These are phyloP conservation scores for Beauveria bassiana DNA, from an alignment of 2,329 filamentous ascomycete species.

Conservation along the genomic window DNA sequence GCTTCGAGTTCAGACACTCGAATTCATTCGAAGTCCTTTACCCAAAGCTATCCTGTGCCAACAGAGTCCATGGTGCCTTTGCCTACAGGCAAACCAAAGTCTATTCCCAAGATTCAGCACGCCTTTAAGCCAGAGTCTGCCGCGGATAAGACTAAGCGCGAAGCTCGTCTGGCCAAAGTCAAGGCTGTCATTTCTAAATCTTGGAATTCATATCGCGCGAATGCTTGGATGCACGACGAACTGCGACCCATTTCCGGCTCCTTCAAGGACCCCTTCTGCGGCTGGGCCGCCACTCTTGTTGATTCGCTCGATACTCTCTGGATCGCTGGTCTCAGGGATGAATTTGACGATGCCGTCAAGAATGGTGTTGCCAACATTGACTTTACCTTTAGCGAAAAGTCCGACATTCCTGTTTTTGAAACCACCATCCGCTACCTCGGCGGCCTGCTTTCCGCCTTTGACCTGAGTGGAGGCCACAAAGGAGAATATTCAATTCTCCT, in stretches of 20 bases:
- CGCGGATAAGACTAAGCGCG: constrained; percentile 51
- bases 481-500: constrained; percentile 58
- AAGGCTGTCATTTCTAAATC: constrained; percentile 68
- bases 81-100: constrained; percentile 61
- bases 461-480: constrained; percentile 60
- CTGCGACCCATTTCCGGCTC: constrained; percentile 62
- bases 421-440: constrained; percentile 88
- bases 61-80: constrained; percentile 63
- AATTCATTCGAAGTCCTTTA: constrained; percentile 63
- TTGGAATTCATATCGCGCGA: constrained; percentile 73
- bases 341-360: constrained; percentile 71
- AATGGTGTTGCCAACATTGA: constrained; percentile 63
- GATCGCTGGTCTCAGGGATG: constrained; percentile 73
- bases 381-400: constrained; percentile 63
- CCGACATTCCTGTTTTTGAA: constrained; percentile 76
- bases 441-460: constrained; percentile 77
- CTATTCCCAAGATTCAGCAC: constrained; percentile 71
- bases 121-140: constrained; percentile 60
- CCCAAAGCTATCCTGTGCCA: constrained; percentile 71
- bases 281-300: constrained; percentile 82
- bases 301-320: constrained; percentile 77
- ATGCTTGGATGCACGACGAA: constrained; percentile 84
- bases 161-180: constrained; percentile 57
- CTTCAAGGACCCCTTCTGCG: constrained; percentile 75
- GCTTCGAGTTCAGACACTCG: neutral